Evolutionary conservation across 352 stramenopile genomes (phyloP), one percentile per base, ranked within the genome.

Genomic region (Elongisporangium prolatum): DNA sequence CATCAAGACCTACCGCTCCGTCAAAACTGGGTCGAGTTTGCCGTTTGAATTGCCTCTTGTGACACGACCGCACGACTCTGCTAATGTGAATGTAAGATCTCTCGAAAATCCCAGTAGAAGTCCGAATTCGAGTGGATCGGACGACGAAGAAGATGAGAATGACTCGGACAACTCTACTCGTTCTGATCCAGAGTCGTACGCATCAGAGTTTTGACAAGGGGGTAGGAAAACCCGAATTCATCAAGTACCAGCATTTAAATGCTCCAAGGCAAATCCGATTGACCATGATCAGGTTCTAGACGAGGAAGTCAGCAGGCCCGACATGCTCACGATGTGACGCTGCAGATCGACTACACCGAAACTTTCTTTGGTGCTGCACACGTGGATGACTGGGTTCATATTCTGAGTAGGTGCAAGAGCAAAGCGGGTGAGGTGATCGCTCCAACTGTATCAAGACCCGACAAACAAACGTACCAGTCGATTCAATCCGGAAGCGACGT

Each of bases 301-400:
- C 44, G 50, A 21, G 2, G 37, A 52, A 2, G 50, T 21, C 28
- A 92, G 53, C 50, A 93, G 47, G 2, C 73, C 85, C 4, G 79
- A 85, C 61, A 87, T 80, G 25, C 60, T 78, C 7, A 89, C 60
- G 54, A 91, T 79, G 63, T 92, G 80, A 38, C 84, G 80, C 64
- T 89, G 83, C 40, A 94, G 61, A 61, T 92, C 81, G 9, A 79
- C 82, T 17, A 94, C 73, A 7, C 85, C 85, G 70, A 91, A 86
- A 48, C 68, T 65, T 52, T 91, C 74, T 54, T 93, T 92, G 11
- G 83, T 82, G 66, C 85, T 94, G 47, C 73, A 82, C 20, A 91
- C 77, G 48, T 92, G 80, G 34, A 93, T 77, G 51, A 91, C 75
- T 24, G 85, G 85, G 57, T 94, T 86, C 85, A 94, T 94, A 62